These are phyloP conservation scores for Coemansia sp. DNA, from an alignment of 192 early-diverging fungal genomes.

Conservation along the genomic window DNA sequence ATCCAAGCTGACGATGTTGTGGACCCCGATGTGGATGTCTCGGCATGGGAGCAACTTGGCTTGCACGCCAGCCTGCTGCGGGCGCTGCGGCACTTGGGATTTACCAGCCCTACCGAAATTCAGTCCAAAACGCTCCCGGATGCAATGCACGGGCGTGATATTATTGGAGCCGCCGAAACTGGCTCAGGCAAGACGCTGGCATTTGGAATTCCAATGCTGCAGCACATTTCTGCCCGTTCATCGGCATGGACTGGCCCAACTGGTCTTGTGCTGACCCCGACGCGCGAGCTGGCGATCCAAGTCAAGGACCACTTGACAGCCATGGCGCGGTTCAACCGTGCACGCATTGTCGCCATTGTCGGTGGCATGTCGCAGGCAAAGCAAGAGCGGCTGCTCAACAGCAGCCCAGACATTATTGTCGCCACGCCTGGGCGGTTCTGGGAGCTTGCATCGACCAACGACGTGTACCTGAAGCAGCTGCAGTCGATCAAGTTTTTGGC, in stretches of 20 bases:
- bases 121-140: conserved; percentile 72
- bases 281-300: conserved; percentile 95
- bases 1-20: conserved; percentile 12
- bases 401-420: conserved; percentile 69
- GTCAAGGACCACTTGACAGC: conserved; percentile 78
- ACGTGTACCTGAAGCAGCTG: conserved; percentile 56
- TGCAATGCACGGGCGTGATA: conserved; percentile 74
- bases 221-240: conserved; percentile 37
- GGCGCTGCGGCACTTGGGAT: conserved; percentile 70
- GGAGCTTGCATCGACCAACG: conserved; percentile 62
- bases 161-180: conserved; percentile 93
- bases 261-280: conserved; percentile 86
- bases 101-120: conserved; percentile 81
- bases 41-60: conserved; percentile 69
- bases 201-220: conserved; percentile 91
- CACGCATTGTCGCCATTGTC: conserved; percentile 74
- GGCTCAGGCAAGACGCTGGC: conserved; percentile 96
- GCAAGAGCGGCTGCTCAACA: conserved; percentile 72
- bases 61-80: conserved; percentile 60
- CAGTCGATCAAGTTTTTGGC: conserved; percentile 67
- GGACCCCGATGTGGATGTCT: conserved; percentile 53
- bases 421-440: conserved; percentile 82
- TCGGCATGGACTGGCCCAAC: conserved; percentile 47
- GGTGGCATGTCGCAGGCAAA: conserved; percentile 95
- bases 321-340: conserved; percentile 47